phyloP scores from a whole-genome alignment of 192 early-diverging fungal genomes.

The Phycomyces blakesleeanus region DNA sequence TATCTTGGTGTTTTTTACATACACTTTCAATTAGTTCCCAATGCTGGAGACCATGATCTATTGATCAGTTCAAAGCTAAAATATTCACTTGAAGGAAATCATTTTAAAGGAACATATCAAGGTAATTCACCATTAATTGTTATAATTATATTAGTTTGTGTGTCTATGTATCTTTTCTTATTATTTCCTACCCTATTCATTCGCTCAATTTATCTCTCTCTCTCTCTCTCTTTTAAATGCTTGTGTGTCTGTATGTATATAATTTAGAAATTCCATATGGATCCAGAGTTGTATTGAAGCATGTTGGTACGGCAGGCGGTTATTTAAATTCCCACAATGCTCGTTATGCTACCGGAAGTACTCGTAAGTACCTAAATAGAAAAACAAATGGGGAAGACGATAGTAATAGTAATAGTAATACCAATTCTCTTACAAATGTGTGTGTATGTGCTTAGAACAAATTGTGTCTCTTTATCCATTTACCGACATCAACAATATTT shows the following conservation, averaged over 20 bases:
- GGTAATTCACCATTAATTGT: conserved; percentile 29
- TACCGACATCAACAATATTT: conserved; percentile 89
- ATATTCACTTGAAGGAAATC: conserved; percentile 73
- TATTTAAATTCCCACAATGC: conserved; percentile 76
- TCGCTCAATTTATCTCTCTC: too few species aligned
- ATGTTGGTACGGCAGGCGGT: conserved; percentile 68
- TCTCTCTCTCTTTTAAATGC: too few species aligned
- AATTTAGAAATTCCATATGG: conserved; percentile 62
- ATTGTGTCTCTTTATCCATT: conserved; percentile 77
- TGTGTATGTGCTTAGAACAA: too few species aligned
- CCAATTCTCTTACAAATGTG: too few species aligned
- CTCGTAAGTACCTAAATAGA: conserved; percentile 43
- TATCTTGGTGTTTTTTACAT: conserved; percentile 86
- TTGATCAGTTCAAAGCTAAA: conserved; percentile 91
- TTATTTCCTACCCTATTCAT: too few species aligned
- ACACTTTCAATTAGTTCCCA: conserved; percentile 76
- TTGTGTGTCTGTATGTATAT: not conserved
- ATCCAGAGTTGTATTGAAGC: conserved; percentile 59
- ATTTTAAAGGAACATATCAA: conserved; percentile 40
- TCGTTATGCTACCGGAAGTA: conserved; percentile 66
- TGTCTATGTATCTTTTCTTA: too few species aligned
- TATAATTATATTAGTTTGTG: too few species aligned
- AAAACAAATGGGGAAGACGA: too few species aligned
- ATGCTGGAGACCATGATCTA: conserved; percentile 83
- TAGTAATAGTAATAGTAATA: too few species aligned